Percentiles rank a stretch among this genome's conserved stretches.
These are phyloP conservation scores for Boletales sp. DNA, from an alignment of 768 basidiomycete species.

Conservation along the genomic window DNA sequence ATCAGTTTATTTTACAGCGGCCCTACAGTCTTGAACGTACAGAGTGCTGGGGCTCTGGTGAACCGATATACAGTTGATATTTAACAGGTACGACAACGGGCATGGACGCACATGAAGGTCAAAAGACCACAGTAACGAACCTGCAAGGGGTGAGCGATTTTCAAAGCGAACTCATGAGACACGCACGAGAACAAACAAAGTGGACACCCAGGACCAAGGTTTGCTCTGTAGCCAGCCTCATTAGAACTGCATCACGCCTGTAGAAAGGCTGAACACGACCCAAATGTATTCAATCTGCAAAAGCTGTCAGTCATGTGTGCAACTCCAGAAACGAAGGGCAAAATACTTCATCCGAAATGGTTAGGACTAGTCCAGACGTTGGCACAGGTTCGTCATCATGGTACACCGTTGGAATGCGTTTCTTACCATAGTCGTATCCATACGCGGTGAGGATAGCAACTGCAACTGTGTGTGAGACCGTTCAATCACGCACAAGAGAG, in stretches of 20 bases:
- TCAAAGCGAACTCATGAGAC: background rate
- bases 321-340: too few species aligned
- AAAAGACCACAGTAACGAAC: background rate
- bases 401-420: too few species aligned
- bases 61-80: background rate
- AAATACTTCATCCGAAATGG: too few species aligned
- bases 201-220: background rate
- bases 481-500: too few species aligned
- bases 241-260: too few species aligned
- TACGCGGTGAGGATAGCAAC: too few species aligned
- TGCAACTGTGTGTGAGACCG: too few species aligned
- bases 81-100: background rate
- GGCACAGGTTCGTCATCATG: too few species aligned
- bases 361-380: too few species aligned
- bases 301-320: too few species aligned
- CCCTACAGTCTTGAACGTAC: background rate
- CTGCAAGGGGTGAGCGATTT: background rate
- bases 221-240: background rate
- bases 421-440: too few species aligned
- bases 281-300: background rate
- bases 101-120: background rate
- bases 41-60: background rate
- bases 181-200: background rate
- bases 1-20: background rate
- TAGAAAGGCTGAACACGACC: background rate